These are phyloP conservation scores for Lachancea fermentati DNA, from an alignment of 805 yeast genomes.

Conservation along the genomic window DNA sequence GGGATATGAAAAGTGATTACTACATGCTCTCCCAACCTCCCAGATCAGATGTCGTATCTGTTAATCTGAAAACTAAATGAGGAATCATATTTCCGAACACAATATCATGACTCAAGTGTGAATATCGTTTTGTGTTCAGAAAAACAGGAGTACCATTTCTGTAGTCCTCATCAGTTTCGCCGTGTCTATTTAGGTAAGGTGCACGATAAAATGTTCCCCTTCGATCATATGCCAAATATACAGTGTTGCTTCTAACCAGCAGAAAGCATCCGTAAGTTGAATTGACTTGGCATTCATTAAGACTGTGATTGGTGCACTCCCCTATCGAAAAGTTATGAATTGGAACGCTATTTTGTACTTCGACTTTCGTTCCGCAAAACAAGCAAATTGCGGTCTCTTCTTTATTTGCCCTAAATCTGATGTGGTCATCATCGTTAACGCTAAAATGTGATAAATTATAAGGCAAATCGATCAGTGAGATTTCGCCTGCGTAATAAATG, in stretches of 20 bases:
- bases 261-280: constrained; percentile 25
- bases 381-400: constrained; percentile 81
- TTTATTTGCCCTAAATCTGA: constrained; percentile 34
- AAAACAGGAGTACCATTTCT: constrained; percentile 68
- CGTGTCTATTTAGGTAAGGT: constrained; percentile 82
- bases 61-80: constrained; percentile 67
- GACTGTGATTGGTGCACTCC: constrained; percentile 70
- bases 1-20: too few species aligned
- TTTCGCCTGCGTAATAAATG: constrained; percentile 39
- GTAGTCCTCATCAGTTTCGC: constrained; percentile 73
- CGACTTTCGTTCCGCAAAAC: constrained; percentile 67
- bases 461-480: constrained; percentile 62
- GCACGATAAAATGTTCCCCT: constrained; percentile 76
- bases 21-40: constrained; percentile 89
- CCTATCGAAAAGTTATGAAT: constrained; percentile 52
- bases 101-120: constrained; percentile 54
- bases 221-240: constrained; percentile 53
- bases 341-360: constrained; percentile 53
- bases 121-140: constrained; percentile 56
- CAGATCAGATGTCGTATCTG: constrained; percentile 73
- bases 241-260: constrained; percentile 25
- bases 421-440: constrained; percentile 39
- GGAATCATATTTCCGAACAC: constrained; percentile 80
- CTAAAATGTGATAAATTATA: constrained; percentile 51
- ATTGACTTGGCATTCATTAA: constrained; percentile 45